phyloP scores from a whole-genome alignment of 306 rosid genomes.

The Canavalia gladiata region DNA sequence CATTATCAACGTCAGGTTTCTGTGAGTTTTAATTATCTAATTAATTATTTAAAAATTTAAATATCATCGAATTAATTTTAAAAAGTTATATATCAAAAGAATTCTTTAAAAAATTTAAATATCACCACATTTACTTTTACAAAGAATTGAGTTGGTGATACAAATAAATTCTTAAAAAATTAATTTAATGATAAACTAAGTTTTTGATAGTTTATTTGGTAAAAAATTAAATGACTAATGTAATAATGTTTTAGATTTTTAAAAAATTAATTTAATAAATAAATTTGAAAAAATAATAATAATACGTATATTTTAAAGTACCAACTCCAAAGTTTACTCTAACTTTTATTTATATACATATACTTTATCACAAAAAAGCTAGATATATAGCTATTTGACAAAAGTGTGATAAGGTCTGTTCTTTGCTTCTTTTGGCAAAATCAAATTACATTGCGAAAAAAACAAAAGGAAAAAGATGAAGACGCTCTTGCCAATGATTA shows the following conservation, averaged over 20 bases:
- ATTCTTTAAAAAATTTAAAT: no score
- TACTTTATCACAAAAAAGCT: neutral
- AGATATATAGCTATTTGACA: constrained; percentile 2
- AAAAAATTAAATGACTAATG: neutral
- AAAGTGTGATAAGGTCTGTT: neutral
- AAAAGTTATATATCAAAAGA: no score
- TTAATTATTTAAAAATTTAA: no score
- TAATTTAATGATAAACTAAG: no score
- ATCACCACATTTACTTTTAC: no score
- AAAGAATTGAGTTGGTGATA: no score
- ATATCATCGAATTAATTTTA: no score
- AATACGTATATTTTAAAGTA: neutral
- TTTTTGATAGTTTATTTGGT: no score
- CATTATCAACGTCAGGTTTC: no score
- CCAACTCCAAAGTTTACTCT: neutral
- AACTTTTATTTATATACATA: neutral
- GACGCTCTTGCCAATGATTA: constrained; percentile 47
- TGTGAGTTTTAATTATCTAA: no score
- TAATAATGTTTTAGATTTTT: neutral
- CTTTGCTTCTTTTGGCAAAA: constrained; percentile 10
- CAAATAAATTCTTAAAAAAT: no score
- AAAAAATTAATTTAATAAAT: neutral
- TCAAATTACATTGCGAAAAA: neutral
- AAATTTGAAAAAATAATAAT: neutral
- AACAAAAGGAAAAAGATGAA: constrained; percentile 29